Percentiles rank a stretch among this genome's conserved stretches.
phyloP scores from a whole-genome alignment of 2,329 filamentous ascomycete species.

The Fragosphaeria purpurea region DNA sequence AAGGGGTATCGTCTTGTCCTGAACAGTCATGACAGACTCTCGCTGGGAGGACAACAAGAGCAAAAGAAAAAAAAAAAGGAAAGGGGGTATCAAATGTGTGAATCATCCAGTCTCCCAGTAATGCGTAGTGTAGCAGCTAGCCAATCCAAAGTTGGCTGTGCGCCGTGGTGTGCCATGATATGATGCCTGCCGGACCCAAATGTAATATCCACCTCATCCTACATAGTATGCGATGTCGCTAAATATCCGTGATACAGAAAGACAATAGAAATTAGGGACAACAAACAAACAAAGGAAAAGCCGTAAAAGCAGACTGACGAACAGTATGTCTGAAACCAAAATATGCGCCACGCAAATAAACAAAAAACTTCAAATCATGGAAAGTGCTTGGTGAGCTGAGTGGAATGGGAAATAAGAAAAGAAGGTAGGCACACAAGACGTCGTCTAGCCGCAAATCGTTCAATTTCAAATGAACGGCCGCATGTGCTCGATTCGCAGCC shows the following conservation, averaged over 20 bases:
- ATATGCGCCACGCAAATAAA: not conserved
- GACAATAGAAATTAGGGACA: not conserved
- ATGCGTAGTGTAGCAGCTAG: constrained; percentile 3
- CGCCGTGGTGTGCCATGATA: constrained; percentile 5
- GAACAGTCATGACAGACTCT: constrained; percentile 6
- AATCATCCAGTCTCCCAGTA: constrained; percentile 9
- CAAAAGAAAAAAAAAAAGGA: no score
- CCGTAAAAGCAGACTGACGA: not conserved
- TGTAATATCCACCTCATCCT: not conserved
- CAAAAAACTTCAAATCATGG: not conserved
- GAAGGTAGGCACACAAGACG: not conserved
- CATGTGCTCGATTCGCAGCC: constrained; percentile 54
- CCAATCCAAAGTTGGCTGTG: not conserved
- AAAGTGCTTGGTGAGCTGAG: not conserved
- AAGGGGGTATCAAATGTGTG: constrained; percentile 13
- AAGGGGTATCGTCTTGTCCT: constrained; percentile 14
- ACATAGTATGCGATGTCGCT: not conserved
- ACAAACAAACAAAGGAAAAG: not conserved
- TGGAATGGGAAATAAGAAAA: not conserved
- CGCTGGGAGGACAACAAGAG: not conserved
- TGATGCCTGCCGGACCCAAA: constrained; percentile 3
- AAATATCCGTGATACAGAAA: not conserved
- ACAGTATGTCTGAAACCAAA: not conserved
- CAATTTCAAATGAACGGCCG: constrained; percentile 6
- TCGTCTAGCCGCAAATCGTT: no score